Evolutionary conservation across 2,329 filamentous ascomycete genomes (phyloP).

Genomic region (Neocucurbitaria cava): DNA sequence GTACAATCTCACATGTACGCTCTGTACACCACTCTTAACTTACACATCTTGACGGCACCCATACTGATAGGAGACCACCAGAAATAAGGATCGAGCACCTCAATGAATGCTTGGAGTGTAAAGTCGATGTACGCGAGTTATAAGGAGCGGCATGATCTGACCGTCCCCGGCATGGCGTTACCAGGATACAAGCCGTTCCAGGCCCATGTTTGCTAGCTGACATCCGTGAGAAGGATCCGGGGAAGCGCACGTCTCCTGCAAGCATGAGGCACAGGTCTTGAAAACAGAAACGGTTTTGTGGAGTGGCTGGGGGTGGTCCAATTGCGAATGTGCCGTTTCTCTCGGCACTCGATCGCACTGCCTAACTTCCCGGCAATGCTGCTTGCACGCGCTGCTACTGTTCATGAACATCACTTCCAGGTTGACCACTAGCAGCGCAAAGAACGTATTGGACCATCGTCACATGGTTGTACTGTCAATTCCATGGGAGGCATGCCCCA

Average conservation of each 20-base stretch:
- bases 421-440: background rate
- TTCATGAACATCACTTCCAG: too few species aligned
- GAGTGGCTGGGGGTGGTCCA: background rate
- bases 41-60: slow-evolving; percentile 23
- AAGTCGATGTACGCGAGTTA: background rate
- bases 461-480: background rate
- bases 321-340: background rate
- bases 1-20: background rate
- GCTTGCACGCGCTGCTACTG: background rate
- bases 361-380: background rate
- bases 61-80: slow-evolving; percentile 4
- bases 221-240: background rate
- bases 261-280: background rate
- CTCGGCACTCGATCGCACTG: background rate
- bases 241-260: background rate
- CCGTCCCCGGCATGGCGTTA: background rate
- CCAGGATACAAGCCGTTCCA: background rate
- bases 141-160: slow-evolving; percentile 1
- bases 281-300: background rate
- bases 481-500: background rate
- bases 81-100: background rate
- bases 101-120: background rate
- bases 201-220: slow-evolving; percentile 1
- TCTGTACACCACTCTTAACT: background rate
- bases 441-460: background rate